Percentiles rank a stretch among this genome's conserved stretches.
These are phyloP conservation scores for Aspergillus phoenicis DNA, from an alignment of 2,329 filamentous ascomycete genomes.

Conservation along the genomic window DNA sequence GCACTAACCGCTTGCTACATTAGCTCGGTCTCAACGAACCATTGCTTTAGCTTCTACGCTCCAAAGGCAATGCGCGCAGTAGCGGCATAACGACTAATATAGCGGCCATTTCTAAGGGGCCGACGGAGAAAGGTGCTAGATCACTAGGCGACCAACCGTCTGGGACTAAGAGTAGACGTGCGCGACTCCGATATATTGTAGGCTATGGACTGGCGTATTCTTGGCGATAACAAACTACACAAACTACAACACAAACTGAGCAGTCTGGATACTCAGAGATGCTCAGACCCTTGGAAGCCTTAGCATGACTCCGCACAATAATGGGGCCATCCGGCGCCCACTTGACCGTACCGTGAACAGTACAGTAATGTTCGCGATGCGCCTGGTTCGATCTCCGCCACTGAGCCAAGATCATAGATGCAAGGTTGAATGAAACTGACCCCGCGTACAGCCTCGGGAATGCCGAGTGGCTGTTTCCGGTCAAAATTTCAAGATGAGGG, in stretches of 20 bases:
- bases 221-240: not conserved
- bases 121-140: not conserved
- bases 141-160: not conserved
- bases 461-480: slow-evolving; percentile 9
- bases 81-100: not conserved
- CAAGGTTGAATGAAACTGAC: slow-evolving; percentile 5
- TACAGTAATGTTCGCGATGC: not conserved
- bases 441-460: slow-evolving; percentile 2
- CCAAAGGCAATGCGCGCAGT: not conserved
- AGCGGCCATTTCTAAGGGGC: not conserved
- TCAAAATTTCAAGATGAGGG: not conserved
- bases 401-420: not conserved
- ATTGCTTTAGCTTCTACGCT: not conserved
- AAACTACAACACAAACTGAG: not conserved
- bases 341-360: not conserved
- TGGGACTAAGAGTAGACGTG: not conserved
- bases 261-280: not conserved
- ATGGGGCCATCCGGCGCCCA: slow-evolving; percentile 1
- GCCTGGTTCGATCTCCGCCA: not conserved
- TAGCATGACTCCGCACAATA: slow-evolving; percentile 5
- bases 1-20: not conserved
- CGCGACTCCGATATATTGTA: not conserved
- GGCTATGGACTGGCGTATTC: not conserved
- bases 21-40: not conserved
- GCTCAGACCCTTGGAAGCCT: not conserved